Base-by-base conservation (phyloP, 495 filamentous ascomycete genomes). In the Daldinia loculata region DNA sequence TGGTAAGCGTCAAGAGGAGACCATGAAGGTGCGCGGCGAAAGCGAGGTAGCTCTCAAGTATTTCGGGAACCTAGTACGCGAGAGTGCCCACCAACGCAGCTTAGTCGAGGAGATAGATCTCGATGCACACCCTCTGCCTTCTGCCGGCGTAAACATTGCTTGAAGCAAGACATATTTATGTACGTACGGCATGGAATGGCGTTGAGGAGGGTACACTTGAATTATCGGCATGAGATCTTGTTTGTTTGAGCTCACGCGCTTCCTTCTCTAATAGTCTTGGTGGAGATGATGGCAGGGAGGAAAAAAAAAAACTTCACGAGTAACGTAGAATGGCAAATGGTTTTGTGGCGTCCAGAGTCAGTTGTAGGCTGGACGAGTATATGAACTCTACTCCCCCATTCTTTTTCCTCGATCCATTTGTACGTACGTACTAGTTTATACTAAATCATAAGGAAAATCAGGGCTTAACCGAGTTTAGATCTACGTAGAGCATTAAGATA, bases 31-130 rank as follows among this genome's bases (percentile, higher is more conserved):
- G 19, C 87, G 88, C 75, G 82, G 83, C 45, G 91, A 96, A 77
- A 93, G 89, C 72, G 89, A 92, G 65, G 84, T 90, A 57, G 93
- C 93, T 27, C 84, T 87, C 74, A 94, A 93, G 77, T 97, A 93
- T 81, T 99, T 99, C 77, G 82, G 86, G 29, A 97, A 97, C 72
- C 82, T 99, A 32, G 88, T 97, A 62, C 84, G 90, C 32, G 89
- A 94, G 53, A 93, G 91, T 61, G 83, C 80, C 56, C 87, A 92
- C 59, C 89, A 94, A 71, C 85, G 89, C 66, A 85, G 82, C 32
- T 85, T 86, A n/a, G 92, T 99, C 15, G 87, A 93, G 57, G 83
- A 84, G 43, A 88, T 98, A 38, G 94, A 97, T 77, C 85, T 97
- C 7, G 94, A 97, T 67, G 91, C 85, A 1, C 84, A 86, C 45